Conservation (phyloP, 352 stramenopile species). For the Phytophthora vignae region DNA sequence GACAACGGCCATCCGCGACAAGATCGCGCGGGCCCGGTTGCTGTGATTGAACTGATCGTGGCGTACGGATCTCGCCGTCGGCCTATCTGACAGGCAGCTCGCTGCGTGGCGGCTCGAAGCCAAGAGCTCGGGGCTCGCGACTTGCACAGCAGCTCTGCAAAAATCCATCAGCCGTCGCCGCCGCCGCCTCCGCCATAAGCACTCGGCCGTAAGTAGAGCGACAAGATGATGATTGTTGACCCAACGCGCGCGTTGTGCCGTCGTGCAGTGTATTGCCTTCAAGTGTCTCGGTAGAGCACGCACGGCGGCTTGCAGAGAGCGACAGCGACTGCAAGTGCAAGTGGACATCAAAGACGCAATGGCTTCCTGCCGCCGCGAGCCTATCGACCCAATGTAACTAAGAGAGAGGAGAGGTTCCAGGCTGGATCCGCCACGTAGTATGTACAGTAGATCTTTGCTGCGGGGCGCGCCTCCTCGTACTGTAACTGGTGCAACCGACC, state of each 20-base stretch:
- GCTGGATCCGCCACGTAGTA: too few relatives aligned
- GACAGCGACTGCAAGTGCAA: slow-evolving; percentile 36
- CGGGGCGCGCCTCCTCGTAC: background rate
- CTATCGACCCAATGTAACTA: background rate
- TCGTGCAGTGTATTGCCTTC: slow-evolving; percentile 16
- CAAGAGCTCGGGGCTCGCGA: slow-evolving; percentile 23
- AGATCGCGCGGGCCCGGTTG: slow-evolving; percentile 13
- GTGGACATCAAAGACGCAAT: background rate
- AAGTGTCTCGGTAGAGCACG: slow-evolving; percentile 27
- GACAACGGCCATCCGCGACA: slow-evolving; percentile 23
- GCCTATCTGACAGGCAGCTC: slow-evolving; percentile 36
- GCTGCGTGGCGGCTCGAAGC: slow-evolving; percentile 5
- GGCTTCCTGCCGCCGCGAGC: background rate
- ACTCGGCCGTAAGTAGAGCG: slow-evolving; percentile 21
- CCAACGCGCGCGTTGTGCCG: slow-evolving; percentile 14
- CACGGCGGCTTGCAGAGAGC: slow-evolving; percentile 26
- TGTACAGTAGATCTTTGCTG: slow-evolving; percentile 1
- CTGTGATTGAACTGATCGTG: slow-evolving; percentile 32
- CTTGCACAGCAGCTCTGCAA: slow-evolving; percentile 36
- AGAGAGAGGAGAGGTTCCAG: too few relatives aligned
- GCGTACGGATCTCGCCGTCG: slow-evolving; percentile 23
- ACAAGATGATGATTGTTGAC: slow-evolving; percentile 22
- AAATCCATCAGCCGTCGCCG: slow-evolving; percentile 29
- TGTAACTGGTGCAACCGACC: background rate
- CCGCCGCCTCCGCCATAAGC: slow-evolving; percentile 5